phyloP scores from a whole-genome alignment of 768 basidiomycete genomes.

The Cyclocybe cylindracea region DNA sequence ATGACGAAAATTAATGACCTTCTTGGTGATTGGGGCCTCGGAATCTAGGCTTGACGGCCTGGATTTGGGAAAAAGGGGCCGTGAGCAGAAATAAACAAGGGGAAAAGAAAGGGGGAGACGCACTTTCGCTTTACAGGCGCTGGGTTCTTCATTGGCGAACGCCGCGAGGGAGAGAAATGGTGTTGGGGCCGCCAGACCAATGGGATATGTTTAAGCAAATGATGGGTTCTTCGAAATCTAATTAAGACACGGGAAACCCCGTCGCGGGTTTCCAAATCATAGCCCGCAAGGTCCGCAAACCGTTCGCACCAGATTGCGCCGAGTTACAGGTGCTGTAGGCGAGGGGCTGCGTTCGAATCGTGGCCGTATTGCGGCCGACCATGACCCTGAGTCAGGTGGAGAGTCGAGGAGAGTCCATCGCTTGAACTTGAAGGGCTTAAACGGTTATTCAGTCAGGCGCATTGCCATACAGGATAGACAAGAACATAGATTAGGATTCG shows the following conservation, averaged over 20 bases:
- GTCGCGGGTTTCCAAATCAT: not conserved
- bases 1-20: not conserved
- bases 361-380: not conserved
- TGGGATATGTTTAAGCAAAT: not conserved
- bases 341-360: not conserved
- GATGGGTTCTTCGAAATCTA: not conserved
- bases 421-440: no score
- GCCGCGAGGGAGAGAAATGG: not conserved
- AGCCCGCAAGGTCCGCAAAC: not conserved
- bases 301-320: not conserved
- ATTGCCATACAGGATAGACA: no score
- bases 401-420: not conserved
- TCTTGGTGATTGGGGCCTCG: no score
- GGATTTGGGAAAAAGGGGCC: no score
- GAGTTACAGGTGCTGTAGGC: not conserved
- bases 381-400: slow-evolving; percentile 1
- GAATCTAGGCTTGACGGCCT: no score
- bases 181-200: not conserved
- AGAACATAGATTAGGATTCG: no score
- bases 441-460: no score
- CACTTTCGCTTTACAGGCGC: slow-evolving; percentile 5
- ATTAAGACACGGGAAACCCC: slow-evolving; percentile 5
- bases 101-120: slow-evolving; percentile 2
- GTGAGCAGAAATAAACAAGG: not conserved
- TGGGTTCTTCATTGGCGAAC: slow-evolving; percentile 1